Conservation (phyloP, 2,329 filamentous ascomycete species). For the Massarina eburnea region DNA sequence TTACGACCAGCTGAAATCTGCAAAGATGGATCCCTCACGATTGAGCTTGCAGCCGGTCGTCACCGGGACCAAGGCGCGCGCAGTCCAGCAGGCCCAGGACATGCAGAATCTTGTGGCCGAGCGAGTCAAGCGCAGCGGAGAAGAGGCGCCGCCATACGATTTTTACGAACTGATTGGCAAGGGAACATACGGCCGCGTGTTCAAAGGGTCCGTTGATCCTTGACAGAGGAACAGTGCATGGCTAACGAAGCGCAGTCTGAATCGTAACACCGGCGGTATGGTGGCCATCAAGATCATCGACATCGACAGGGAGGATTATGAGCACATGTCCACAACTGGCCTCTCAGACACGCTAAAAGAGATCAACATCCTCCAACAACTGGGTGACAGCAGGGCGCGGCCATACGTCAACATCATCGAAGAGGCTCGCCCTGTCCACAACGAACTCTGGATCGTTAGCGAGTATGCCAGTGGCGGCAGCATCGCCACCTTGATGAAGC, state of each 20-base stretch:
- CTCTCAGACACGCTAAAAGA: slow-evolving; percentile 61
- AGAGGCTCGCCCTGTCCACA: slow-evolving; percentile 74
- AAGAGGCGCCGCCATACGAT: slow-evolving; percentile 65
- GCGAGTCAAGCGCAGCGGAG: slow-evolving; percentile 60
- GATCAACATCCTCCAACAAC: slow-evolving; percentile 67
- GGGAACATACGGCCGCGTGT: slow-evolving; percentile 73
- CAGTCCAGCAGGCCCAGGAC: slow-evolving; percentile 68
- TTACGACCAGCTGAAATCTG: slow-evolving; percentile 1
- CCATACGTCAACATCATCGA: slow-evolving; percentile 86
- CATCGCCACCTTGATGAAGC: slow-evolving; percentile 66
- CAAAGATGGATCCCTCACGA: slow-evolving; percentile 33
- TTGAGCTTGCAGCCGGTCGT: slow-evolving; percentile 28
- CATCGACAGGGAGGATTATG: slow-evolving; percentile 72
- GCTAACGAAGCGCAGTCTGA: slow-evolving; percentile 36
- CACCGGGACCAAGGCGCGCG: slow-evolving; percentile 57
- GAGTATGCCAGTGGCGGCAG: slow-evolving; percentile 86
- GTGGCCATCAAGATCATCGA: slow-evolving; percentile 83
- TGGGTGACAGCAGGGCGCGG: slow-evolving; percentile 72
- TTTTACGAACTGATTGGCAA: slow-evolving; percentile 74
- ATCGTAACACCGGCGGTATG: slow-evolving; percentile 49
- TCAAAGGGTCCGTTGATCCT: slow-evolving; percentile 57
- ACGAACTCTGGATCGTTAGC: slow-evolving; percentile 84
- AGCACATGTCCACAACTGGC: slow-evolving; percentile 44
- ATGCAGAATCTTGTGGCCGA: slow-evolving; percentile 68
- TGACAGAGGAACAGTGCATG: not conserved